A percentile compares a stretch with the other conserved stretches of the same genome.
Evolutionary conservation across 2,329 filamentous ascomycete species (phyloP).

Genomic region (Verruconis gallopava): DNA sequence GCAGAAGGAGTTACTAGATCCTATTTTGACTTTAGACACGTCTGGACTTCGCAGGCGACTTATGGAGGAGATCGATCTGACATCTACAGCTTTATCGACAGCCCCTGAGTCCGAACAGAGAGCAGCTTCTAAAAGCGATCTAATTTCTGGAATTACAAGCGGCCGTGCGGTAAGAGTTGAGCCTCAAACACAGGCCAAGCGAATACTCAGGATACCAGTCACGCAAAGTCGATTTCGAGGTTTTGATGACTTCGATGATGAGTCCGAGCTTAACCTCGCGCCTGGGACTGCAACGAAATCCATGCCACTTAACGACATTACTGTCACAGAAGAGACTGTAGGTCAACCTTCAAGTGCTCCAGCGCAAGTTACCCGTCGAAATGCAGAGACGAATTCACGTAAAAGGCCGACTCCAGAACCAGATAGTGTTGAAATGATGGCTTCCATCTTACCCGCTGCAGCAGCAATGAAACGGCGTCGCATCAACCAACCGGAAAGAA

Average conservation of each 20-base stretch:
- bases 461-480: slow-evolving; percentile 68
- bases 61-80: slow-evolving; percentile 3
- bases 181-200: slow-evolving; percentile 2
- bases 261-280: slow-evolving; percentile 6
- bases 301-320: not conserved
- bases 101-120: not conserved
- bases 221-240: slow-evolving; percentile 47
- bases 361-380: slow-evolving; percentile 17
- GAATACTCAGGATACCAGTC: slow-evolving; percentile 20
- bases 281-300: not conserved
- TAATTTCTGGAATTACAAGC: too few relatives aligned
- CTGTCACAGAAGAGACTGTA: not conserved
- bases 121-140: slow-evolving; percentile 1
- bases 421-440: slow-evolving; percentile 46
- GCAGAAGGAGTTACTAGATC: slow-evolving; percentile 84
- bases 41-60: slow-evolving; percentile 57
- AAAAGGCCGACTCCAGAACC: slow-evolving; percentile 19
- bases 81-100: not conserved
- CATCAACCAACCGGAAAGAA: slow-evolving; percentile 28
- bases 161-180: too few relatives aligned
- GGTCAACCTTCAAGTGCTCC: not conserved
- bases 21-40: slow-evolving; percentile 71
- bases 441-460: slow-evolving; percentile 62
- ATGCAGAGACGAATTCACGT: slow-evolving; percentile 16
- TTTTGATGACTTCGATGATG: slow-evolving; percentile 24